Conservation (phyloP, 306 rosid genomes). For the Hylodesmum podocarpum region DNA sequence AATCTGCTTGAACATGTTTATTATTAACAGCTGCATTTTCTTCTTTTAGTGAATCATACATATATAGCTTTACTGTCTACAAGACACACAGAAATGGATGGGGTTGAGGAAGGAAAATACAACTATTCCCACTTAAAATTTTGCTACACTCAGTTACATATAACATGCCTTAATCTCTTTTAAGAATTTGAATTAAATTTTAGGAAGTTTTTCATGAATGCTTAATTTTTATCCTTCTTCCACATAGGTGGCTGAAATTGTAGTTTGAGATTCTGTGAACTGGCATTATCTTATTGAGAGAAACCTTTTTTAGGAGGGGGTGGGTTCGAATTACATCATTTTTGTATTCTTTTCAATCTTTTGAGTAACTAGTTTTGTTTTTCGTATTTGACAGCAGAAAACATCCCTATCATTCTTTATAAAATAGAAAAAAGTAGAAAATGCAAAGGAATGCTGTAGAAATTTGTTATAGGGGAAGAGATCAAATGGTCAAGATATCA, state of each 20-base stretch:
- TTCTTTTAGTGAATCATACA: not conserved
- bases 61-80: not conserved
- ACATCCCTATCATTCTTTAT: not conserved
- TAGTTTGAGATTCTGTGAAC: not conserved
- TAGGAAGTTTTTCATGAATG: constrained; percentile 4
- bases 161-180: constrained; percentile 1
- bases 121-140: not conserved
- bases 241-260: not conserved
- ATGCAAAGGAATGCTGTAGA: not conserved
- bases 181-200: not conserved
- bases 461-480: constrained; percentile 1
- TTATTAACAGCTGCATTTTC: not conserved
- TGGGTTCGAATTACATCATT: not conserved
- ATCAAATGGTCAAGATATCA: constrained; percentile 17
- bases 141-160: constrained; percentile 1
- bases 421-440: not conserved
- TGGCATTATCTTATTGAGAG: constrained; percentile 4
- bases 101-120: not conserved
- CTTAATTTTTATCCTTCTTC: not conserved
- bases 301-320: not conserved
- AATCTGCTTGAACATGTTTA: constrained; percentile 1
- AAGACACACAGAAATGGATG: not conserved
- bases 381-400: not conserved
- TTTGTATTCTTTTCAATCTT: constrained; percentile 1
- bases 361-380: not conserved